These are phyloP conservation scores for Aspergillus transmontanensis DNA, from an alignment of 2,329 filamentous ascomycete species.

Conservation along the genomic window DNA sequence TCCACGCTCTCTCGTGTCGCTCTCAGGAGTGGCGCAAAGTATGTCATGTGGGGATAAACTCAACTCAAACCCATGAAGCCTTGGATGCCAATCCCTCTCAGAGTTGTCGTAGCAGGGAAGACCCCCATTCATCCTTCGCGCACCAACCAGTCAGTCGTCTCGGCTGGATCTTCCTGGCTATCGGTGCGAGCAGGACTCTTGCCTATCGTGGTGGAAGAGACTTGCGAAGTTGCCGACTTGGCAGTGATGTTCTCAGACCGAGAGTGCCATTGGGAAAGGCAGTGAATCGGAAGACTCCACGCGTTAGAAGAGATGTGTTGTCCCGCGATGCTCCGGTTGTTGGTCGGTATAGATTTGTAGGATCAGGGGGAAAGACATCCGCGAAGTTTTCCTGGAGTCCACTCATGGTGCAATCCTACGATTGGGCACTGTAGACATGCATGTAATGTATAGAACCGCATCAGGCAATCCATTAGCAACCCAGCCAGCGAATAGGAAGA, in stretches of 20 bases:
- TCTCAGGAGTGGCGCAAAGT: not conserved
- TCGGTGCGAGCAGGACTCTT: not conserved
- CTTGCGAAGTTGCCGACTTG: not conserved
- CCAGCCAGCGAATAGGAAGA: not conserved
- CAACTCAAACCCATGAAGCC: not conserved
- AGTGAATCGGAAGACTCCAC: not conserved
- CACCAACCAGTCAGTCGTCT: not conserved
- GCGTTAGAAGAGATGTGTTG: not conserved
- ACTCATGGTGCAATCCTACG: not conserved
- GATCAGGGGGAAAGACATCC: not conserved
- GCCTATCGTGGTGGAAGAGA: not conserved
- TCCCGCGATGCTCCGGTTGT: not conserved
- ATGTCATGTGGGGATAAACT: not conserved
- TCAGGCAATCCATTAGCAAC: not conserved
- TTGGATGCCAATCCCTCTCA: not conserved
- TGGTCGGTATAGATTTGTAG: not conserved
- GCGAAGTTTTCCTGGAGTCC: not conserved
- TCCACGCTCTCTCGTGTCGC: not conserved
- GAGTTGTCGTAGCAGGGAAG: not conserved
- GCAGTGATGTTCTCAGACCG: not conserved
- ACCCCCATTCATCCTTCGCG: not conserved
- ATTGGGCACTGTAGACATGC: conserved; percentile 1
- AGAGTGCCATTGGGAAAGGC: not conserved
- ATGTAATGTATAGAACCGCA: conserved; percentile 1
- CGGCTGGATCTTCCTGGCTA: not conserved